Evolutionary conservation across 345 rosid species (phyloP), one percentile per base, ranked within the genome.

Genomic region (Lepidium sativum): DNA sequence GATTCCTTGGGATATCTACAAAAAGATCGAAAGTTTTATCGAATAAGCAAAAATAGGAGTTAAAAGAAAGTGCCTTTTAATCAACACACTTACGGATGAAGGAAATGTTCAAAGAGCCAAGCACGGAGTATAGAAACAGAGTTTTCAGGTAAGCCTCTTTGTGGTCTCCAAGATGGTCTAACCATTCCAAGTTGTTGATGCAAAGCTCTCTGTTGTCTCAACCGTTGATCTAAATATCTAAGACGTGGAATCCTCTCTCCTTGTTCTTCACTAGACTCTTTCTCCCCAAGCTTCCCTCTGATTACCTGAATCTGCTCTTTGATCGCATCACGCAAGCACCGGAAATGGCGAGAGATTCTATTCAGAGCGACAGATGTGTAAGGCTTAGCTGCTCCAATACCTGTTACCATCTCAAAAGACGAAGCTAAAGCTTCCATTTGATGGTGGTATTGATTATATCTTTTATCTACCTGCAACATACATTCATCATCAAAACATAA

Each of bases 51-150:
- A 43, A n/a, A 43, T 31, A 29, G 0, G 17, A 71, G 2, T 34
- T 2, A 3, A 15, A 25, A 16, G 1, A 53, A 52, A 11, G 20
- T n/a, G 45, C 10, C 0, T 6, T 0, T 11, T 35, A 31, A 56
- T n/a, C 31, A 13, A 63, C 27, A 60, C 29, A 70, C 97, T 84
- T 89, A 92, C 98, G 98, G 98, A 79, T 92, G 97, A 52, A 92
- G 94, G 70, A 92, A 92, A 80, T 92, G 98, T 77, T 92, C 97
- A 42, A 89, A 92, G 70, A 92, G 98, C 98, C 98, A 92, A 34
- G 98, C 96, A 56, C 98, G 74, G 49, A 92, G 76, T 62, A 89
- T 83, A 83, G 80, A 89, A 78, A 92, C 97, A 10, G 99, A 89
- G 43, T 96, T 81, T 67, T 92, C 99, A n/a, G 99, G 99, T 77